Conservation (phyloP, 2,329 filamentous ascomycete species). For the Calonectria pseudoreteaudii region DNA sequence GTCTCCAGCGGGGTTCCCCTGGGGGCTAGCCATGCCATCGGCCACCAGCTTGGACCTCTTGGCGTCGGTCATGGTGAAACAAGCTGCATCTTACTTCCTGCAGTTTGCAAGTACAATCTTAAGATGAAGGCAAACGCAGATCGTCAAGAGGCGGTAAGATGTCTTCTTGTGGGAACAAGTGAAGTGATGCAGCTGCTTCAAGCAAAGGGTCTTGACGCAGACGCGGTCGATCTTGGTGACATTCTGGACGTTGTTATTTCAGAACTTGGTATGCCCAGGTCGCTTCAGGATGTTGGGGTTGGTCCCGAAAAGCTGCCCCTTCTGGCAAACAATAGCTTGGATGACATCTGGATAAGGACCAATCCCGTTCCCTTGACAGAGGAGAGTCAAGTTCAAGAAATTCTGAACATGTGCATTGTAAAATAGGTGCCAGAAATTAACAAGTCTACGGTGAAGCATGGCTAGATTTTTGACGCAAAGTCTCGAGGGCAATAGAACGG, state of each 20-base stretch:
- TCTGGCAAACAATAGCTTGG: background rate
- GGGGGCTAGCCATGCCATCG: background rate
- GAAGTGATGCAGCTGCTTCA: background rate
- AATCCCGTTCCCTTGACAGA: background rate
- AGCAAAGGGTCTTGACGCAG: background rate
- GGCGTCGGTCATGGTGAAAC: background rate
- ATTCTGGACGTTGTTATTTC: background rate
- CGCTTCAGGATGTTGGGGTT: background rate
- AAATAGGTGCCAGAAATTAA: background rate
- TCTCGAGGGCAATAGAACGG: background rate
- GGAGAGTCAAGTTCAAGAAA: background rate
- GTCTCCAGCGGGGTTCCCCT: background rate
- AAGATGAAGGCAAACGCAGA: background rate
- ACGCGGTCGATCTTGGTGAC: background rate
- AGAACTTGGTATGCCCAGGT: background rate
- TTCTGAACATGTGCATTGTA: background rate
- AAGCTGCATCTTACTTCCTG: background rate
- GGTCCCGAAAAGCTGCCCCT: background rate
- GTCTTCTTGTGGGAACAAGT: background rate
- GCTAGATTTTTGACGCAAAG: background rate
- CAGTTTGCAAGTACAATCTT: background rate
- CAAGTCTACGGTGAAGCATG: background rate
- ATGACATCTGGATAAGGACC: background rate
- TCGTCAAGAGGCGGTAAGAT: background rate
- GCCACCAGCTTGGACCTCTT: background rate